Conservation (phyloP, 495 filamentous ascomycete genomes). For the Pseudotulostoma volvatum region DNA sequence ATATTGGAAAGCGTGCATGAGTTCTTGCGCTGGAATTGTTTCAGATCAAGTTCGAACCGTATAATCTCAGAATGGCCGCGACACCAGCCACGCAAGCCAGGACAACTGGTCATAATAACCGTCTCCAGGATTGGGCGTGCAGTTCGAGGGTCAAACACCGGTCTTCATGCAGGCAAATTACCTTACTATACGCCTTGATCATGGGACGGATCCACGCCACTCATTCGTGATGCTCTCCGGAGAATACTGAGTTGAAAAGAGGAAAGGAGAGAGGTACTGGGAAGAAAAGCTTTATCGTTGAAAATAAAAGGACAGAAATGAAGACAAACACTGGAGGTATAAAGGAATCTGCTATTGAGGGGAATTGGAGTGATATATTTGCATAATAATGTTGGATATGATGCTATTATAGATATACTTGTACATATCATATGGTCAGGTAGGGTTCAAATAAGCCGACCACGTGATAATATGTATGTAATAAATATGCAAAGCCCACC, state of each 20-base stretch:
- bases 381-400: too few relatives aligned
- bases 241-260: conserved; percentile 9
- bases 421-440: too few relatives aligned
- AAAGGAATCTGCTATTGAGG: too few relatives aligned
- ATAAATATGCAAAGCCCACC: too few relatives aligned
- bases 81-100: conserved; percentile 2
- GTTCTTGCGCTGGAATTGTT: conserved; percentile 46
- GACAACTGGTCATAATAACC: too few relatives aligned
- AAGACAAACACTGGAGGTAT: too few relatives aligned
- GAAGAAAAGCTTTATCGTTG: too few relatives aligned
- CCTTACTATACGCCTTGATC: conserved; percentile 37
- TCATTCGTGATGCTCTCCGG: conserved; percentile 24
- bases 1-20: conserved; percentile 28
- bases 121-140: conserved; percentile 1
- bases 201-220: conserved; percentile 27
- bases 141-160: conserved; percentile 34
- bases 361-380: too few relatives aligned
- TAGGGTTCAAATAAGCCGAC: too few relatives aligned
- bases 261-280: conserved; percentile 18
- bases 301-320: too few relatives aligned
- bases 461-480: too few relatives aligned
- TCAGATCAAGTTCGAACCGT: conserved; percentile 49
- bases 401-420: too few relatives aligned
- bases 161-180: conserved; percentile 31
- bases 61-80: conserved; percentile 37